Conservation (phyloP, 495 filamentous ascomycete genomes). For the Aspergillus bertholletiae region DNA sequence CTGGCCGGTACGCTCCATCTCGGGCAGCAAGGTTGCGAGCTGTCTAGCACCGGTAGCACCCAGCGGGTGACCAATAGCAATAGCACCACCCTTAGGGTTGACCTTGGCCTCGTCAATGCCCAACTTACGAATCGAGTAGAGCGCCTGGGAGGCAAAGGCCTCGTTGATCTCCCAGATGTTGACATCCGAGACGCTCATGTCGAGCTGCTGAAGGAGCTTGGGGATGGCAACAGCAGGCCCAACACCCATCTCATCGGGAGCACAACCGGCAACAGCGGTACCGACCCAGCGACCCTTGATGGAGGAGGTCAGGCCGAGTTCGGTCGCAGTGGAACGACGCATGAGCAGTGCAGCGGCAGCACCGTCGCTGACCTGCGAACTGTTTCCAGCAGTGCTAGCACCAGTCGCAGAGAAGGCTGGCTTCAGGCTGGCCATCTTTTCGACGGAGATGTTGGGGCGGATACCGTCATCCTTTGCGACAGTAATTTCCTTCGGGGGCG, state of each 20-base stretch:
- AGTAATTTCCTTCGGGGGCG: slow-evolving; percentile 55
- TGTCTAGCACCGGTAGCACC: slow-evolving; percentile 86
- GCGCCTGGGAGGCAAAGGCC: slow-evolving; percentile 85
- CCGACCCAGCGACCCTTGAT: slow-evolving; percentile 81
- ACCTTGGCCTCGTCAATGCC: slow-evolving; percentile 66
- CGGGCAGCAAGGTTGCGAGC: slow-evolving; percentile 69
- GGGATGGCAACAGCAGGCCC: slow-evolving; percentile 85
- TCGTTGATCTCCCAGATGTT: slow-evolving; percentile 96
- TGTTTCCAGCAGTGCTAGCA: slow-evolving; percentile 81
- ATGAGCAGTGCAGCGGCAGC: slow-evolving; percentile 80
- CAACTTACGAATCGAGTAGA: slow-evolving; percentile 74
- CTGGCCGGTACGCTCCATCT: slow-evolving; percentile 59
- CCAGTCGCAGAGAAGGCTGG: slow-evolving; percentile 76
- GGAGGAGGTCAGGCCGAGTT: slow-evolving; percentile 60
- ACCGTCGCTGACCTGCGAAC: slow-evolving; percentile 81
- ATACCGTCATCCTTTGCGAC: slow-evolving; percentile 82
- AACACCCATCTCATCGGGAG: slow-evolving; percentile 90
- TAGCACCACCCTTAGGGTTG: slow-evolving; percentile 90
- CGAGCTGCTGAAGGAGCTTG: slow-evolving; percentile 64
- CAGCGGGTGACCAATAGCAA: slow-evolving; percentile 90
- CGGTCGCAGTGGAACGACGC: slow-evolving; percentile 75
- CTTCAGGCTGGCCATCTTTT: slow-evolving; percentile 73
- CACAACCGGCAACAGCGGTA: slow-evolving; percentile 68
- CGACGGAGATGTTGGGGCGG: slow-evolving; percentile 57
- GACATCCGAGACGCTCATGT: slow-evolving; percentile 63